Conservation (phyloP, 2,329 filamentous ascomycete species). For the Alternaria gansuensis region DNA sequence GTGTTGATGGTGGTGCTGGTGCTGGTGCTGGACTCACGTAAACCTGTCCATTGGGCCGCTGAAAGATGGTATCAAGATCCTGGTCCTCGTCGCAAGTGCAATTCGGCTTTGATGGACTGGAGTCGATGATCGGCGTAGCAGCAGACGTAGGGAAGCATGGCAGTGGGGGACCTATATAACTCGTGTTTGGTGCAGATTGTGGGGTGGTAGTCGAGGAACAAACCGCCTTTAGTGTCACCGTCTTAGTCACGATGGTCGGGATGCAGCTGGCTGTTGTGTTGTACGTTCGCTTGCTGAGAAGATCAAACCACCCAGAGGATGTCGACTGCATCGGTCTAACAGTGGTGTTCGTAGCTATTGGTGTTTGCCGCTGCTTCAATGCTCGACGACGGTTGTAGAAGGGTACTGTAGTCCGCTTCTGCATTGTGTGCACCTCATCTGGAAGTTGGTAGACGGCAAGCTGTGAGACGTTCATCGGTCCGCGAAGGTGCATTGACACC, state of each 20-base stretch:
- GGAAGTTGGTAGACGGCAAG: constrained; percentile 72
- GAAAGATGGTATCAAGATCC: not conserved
- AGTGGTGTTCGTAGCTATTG: not conserved
- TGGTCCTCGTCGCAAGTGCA: constrained; percentile 8
- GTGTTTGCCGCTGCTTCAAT: constrained; percentile 13
- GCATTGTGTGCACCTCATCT: constrained; percentile 26
- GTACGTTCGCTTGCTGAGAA: constrained; percentile 13
- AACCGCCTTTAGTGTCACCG: constrained; percentile 23
- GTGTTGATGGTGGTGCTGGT: not conserved
- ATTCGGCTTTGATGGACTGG: not conserved
- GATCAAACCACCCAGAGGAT: not conserved
- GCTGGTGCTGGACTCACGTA: not conserved
- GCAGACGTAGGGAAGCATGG: constrained; percentile 20
- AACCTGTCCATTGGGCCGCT: constrained; percentile 8
- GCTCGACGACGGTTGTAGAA: constrained; percentile 31
- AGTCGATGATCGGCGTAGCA: not conserved
- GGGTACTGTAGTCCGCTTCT: constrained; percentile 29
- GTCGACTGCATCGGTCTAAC: not conserved
- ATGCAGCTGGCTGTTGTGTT: constrained; percentile 18
- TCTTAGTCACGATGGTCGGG: constrained; percentile 23
- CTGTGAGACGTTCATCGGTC: constrained; percentile 71
- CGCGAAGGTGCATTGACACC: constrained; percentile 77
- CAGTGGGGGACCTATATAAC: constrained; percentile 15
- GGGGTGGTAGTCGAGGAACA: constrained; percentile 11
- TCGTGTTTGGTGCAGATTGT: constrained; percentile 12